These are phyloP conservation scores for Fomitopsis betulina DNA, from an alignment of 1,284 basidiomycete species.

Conservation along the genomic window DNA sequence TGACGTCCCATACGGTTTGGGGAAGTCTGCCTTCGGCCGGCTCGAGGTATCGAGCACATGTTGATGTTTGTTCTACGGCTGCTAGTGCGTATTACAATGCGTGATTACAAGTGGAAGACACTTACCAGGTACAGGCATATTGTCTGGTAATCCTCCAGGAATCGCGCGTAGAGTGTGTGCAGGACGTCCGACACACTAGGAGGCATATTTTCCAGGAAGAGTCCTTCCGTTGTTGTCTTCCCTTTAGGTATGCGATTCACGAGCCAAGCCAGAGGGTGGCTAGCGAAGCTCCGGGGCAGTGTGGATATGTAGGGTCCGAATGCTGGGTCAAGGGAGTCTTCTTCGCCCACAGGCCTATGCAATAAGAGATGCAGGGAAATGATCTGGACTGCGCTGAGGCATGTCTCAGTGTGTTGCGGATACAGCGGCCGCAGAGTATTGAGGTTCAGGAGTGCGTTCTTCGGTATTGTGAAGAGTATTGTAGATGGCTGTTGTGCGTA, in stretches of 20 bases:
- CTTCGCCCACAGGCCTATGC: conserved; percentile 23
- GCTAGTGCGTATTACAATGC: not conserved
- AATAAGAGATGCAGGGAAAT: conserved; percentile 48
- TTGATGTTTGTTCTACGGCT: conserved; percentile 8
- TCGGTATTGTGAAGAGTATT: conserved; percentile 64
- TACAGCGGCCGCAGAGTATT: conserved; percentile 57
- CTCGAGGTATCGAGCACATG: conserved; percentile 12
- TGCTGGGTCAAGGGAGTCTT: conserved; percentile 45
- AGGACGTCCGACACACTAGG: conserved; percentile 45
- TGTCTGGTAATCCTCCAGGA: conserved; percentile 54
- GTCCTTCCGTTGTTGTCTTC: conserved; percentile 11
- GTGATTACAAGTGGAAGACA: not conserved
- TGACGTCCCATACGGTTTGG: not conserved
- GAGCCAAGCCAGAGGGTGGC: conserved; percentile 77
- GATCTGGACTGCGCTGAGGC: conserved; percentile 52
- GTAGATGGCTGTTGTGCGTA: conserved; percentile 41
- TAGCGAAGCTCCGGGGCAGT: conserved; percentile 63
- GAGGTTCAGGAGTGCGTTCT: conserved; percentile 64
- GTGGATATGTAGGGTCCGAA: conserved; percentile 77
- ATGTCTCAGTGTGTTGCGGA: conserved; percentile 25
- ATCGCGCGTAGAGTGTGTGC: conserved; percentile 44
- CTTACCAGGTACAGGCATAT: conserved; percentile 47
- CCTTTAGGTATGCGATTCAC: conserved; percentile 27
- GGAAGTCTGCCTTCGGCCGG: conserved; percentile 5
- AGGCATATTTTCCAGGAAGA: conserved; percentile 44